Conservation (phyloP, 495 filamentous ascomycete genomes). For the Neurospora sp. region DNA sequence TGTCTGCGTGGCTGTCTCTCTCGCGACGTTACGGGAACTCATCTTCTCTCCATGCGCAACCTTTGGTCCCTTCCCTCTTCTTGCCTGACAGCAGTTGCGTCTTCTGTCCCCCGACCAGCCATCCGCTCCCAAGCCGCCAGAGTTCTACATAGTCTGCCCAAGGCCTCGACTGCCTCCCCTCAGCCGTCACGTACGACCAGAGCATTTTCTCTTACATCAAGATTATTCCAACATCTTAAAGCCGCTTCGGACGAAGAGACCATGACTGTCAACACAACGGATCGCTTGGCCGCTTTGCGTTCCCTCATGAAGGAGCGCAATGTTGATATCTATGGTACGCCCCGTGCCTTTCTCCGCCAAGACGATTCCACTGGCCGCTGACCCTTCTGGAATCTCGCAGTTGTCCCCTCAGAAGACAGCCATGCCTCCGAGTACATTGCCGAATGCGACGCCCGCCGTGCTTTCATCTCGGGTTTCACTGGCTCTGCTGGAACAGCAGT, state of each 20-base stretch:
- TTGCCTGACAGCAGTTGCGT: neutral
- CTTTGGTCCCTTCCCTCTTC: neutral
- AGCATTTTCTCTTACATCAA: neutral
- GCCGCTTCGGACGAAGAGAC: constrained; percentile 44
- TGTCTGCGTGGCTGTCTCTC: neutral
- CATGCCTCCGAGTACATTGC: constrained; percentile 98
- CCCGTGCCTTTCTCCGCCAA: neutral
- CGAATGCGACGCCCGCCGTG: constrained; percentile 81
- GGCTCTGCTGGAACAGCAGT: constrained; percentile 93
- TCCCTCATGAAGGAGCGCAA: constrained; percentile 80
- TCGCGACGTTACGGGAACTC: neutral
- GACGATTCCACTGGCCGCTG: constrained; percentile 1
- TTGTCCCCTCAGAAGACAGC: constrained; percentile 94
- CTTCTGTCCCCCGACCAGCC: neutral
- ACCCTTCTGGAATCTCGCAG: constrained; percentile 33
- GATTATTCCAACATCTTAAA: neutral
- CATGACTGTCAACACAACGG: constrained; percentile 74
- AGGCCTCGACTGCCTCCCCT: neutral
- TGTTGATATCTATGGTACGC: constrained; percentile 88
- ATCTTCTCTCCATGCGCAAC: neutral
- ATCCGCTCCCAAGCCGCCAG: neutral
- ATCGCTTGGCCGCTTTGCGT: constrained; percentile 66
- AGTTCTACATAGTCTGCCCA: neutral
- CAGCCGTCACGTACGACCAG: neutral
- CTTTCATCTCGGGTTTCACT: constrained; percentile 88